Percentiles rank a stretch among this genome's conserved stretches.
These are phyloP conservation scores for Tylopilus intermedius DNA, from an alignment of 768 basidiomycete genomes.

Conservation along the genomic window DNA sequence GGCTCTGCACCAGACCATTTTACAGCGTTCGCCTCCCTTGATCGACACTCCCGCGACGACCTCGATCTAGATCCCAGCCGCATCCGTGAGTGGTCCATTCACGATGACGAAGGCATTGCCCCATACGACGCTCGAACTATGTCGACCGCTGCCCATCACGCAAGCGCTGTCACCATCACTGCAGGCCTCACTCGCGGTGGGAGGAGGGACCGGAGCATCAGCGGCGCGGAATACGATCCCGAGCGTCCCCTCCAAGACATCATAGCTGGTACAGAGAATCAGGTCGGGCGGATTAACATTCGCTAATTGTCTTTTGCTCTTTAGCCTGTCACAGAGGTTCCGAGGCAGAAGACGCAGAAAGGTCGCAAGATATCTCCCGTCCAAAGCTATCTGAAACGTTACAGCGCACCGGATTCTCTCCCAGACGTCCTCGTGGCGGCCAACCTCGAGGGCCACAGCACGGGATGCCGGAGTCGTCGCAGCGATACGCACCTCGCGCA, in stretches of 20 bases:
- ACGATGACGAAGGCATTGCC: conserved; percentile 62
- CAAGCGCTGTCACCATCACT: conserved; percentile 78
- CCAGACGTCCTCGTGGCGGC: conserved; percentile 62
- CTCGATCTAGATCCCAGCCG: conserved; percentile 51
- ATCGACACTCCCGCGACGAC: conserved; percentile 50
- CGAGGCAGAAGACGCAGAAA: conserved; percentile 46
- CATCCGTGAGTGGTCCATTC: conserved; percentile 54
- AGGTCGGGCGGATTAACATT: background rate
- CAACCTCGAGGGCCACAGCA: conserved; percentile 26
- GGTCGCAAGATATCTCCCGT: conserved; percentile 40
- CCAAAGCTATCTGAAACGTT: conserved; percentile 70
- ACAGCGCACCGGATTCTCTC: conserved; percentile 64
- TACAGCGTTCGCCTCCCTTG: conserved; percentile 58
- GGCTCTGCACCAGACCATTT: conserved; percentile 53
- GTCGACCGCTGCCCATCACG: conserved; percentile 87
- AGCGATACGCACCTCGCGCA: conserved; percentile 26
- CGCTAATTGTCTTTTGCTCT: too few species aligned
- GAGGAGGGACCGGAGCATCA: conserved; percentile 55
- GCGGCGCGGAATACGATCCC: conserved; percentile 82
- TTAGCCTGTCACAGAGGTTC: conserved; percentile 35
- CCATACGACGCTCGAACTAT: conserved; percentile 67
- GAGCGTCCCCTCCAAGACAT: conserved; percentile 74
- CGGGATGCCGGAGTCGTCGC: conserved; percentile 11
- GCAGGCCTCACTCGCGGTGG: conserved; percentile 61
- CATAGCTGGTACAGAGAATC: conserved; percentile 47